A percentile compares a stretch with the other conserved stretches of the same genome.
These are phyloP conservation scores for Yamadazyma triangularis DNA, from an alignment of 1,139 yeast species.

Conservation along the genomic window DNA sequence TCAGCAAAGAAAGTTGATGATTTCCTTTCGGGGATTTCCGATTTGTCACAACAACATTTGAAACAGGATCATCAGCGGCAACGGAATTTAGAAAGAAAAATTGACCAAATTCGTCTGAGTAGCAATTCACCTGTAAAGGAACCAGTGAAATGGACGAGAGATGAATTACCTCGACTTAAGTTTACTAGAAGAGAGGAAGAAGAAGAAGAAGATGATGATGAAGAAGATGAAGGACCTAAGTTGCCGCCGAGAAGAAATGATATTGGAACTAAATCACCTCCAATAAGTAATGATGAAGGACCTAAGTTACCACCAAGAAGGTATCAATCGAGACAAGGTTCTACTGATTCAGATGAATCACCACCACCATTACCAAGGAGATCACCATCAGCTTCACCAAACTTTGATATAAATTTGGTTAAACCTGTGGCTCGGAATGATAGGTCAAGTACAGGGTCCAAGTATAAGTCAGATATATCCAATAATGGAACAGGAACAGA, in stretches of 20 bases:
- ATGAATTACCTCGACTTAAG: slow-evolving; percentile 5
- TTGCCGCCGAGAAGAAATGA: slow-evolving; percentile 5
- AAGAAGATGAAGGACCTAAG: slow-evolving; percentile 1
- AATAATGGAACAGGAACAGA: background rate
- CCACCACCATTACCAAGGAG: slow-evolving; percentile 2
- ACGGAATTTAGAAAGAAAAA: slow-evolving; percentile 8
- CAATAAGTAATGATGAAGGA: slow-evolving; percentile 5
- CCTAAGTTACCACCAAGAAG: slow-evolving; percentile 3
- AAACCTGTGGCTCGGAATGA: slow-evolving; percentile 2
- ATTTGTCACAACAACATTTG: slow-evolving; percentile 11
- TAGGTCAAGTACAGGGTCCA: too few species aligned
- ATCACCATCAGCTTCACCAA: slow-evolving; percentile 1
- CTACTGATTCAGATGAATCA: background rate
- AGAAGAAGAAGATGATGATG: background rate
- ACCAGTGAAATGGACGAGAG: background rate
- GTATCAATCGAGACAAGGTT: slow-evolving; percentile 1
- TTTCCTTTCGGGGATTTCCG: slow-evolving; percentile 11
- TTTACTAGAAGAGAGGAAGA: slow-evolving; percentile 4
- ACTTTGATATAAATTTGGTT: slow-evolving; percentile 3
- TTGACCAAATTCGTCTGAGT: slow-evolving; percentile 1
- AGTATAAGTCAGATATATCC: too few species aligned
- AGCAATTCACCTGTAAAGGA: background rate
- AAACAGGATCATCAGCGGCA: slow-evolving; percentile 10
- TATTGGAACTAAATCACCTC: slow-evolving; percentile 3
- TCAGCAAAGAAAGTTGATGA: slow-evolving; percentile 12